phyloP scores from a whole-genome alignment of 257 asterid species.

The Capsicum chinense region DNA sequence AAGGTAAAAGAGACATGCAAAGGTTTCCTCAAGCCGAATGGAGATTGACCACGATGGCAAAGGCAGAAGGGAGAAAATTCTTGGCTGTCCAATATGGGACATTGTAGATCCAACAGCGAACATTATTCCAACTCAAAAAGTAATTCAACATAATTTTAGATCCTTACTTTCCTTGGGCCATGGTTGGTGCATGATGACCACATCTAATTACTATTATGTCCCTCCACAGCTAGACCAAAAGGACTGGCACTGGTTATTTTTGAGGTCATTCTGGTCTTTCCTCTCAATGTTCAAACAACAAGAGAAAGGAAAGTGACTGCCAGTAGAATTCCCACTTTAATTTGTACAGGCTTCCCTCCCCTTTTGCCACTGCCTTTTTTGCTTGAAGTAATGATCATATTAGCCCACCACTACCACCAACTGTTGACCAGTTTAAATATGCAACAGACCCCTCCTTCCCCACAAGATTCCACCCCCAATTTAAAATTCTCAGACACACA shows the following conservation, averaged over 20 bases:
- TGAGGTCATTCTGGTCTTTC: slow-evolving; percentile 22
- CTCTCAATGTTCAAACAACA: not conserved
- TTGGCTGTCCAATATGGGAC: not conserved
- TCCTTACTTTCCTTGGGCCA: slow-evolving; percentile 5
- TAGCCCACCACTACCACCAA: slow-evolving; percentile 54
- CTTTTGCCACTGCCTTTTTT: slow-evolving; percentile 51
- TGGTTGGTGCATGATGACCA: slow-evolving; percentile 24
- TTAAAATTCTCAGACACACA: slow-evolving; percentile 29
- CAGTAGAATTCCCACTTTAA: slow-evolving; percentile 58
- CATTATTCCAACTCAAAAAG: slow-evolving; percentile 13
- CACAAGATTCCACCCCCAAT: slow-evolving; percentile 36
- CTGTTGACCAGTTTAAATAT: slow-evolving; percentile 63
- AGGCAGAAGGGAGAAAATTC: not conserved
- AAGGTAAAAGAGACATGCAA: no score
- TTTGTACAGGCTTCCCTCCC: slow-evolving; percentile 82
- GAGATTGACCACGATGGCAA: no score
- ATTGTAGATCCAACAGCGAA: not conserved
- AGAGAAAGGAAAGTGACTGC: slow-evolving; percentile 42
- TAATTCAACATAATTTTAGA: not conserved
- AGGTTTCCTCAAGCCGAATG: no score
- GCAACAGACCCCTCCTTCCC: slow-evolving; percentile 52
- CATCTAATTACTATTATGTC: not conserved
- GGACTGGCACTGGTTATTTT: not conserved
- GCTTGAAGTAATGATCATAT: slow-evolving; percentile 60
- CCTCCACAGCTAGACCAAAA: not conserved